Base-by-base conservation (phyloP, 176 grass and related monocot species). In the Pharus latifolius region DNA sequence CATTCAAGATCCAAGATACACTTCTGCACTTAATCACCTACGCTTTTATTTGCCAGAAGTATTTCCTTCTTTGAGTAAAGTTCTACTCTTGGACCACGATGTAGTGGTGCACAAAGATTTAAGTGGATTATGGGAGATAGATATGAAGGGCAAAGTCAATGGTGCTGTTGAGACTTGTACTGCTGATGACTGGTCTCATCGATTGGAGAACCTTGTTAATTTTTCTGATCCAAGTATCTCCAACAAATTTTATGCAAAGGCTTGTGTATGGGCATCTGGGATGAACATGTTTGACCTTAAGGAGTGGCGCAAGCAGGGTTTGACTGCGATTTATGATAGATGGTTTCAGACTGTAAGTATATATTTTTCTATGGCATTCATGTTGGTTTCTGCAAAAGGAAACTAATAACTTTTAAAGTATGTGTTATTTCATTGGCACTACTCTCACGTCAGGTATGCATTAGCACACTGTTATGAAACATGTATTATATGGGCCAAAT, bases 1-100 rank as follows among this genome's bases (percentile, higher is more conserved):
- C 12, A 22, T 90, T 19, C 52, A 37, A 20, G 89, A 92, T 73
- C 78, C 66, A 52, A 81, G 89, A 80, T 90, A 85, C 65, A 85
- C 89, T 62, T 97, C 83, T 72, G 53, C 81, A 17, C 78, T 97
- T 38, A 92, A 92, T 44, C 87, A 92, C 61, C 73, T 97, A 38
- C 93, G 83, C 27, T 97, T 97, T 73, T 97, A 92, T 84, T 84
- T 97, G 56, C 93, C 89, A 11, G 80, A 92, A 73, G 66, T 97
- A 34, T 97, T 97, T 62, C 93, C 86, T 31, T 82, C 61, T 73
- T 67, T 97, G 60, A 75, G 82, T 56, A 92, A 92, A 60, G 44
- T 97, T 77, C 22, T 97, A 81, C 81, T 97, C 74, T 74, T 97
- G 69, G 93, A 97, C 69, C 86, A 97, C 77, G 93, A 97, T 83